Base-by-base conservation (phyloP, 2,329 filamentous ascomycete genomes). In the Colletotrichum camelliae region DNA sequence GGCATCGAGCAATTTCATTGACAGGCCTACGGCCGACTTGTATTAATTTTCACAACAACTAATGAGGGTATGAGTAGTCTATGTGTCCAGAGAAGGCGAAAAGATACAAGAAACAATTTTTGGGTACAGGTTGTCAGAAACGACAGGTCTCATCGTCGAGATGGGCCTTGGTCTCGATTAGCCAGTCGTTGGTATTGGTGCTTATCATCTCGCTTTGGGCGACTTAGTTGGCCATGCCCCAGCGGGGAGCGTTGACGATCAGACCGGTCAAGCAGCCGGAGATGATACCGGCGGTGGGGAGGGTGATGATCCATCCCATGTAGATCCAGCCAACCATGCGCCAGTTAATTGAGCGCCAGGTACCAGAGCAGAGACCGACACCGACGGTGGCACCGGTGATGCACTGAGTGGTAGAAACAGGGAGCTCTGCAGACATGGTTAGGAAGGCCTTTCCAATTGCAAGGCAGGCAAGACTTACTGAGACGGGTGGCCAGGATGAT, bases 401-500 rank as follows among this genome's bases (percentile, higher is more conserved):
- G 81, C 90, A 92, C 83, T 91, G 89, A 0, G 90, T 91, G 1
- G 90, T 92, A 0, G 89, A 91, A 29, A 92, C 86, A 5, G 90
- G 90, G 5, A 92, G 87, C 62, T 87, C 76, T 77, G 27, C 21
- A 13, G 13, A 5, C 4, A 18, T 3, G 7, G 61, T 77, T 39
- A 77, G 60, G 18, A 15, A 31, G 2, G 8, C 7, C 2, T 43
- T 13, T 6, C 12, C 24, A 27, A 27, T 27, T 27, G 29, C 21
- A 2, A 29, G 3, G 12, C 24, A 27, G 24, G 24, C 24, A n/a
- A 2, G 9, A 67, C 74, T 58, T 67, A 87, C 85, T 85, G 35
- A 93, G 87, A 72, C 91, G 90, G 2, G 92, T 93, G 67, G 92
- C 92, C 79, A 94, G 82, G 69, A 94, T 89, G 77, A 94, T 88